Conservation (phyloP, 495 filamentous ascomycete species). For the Choiromyces venosus region DNA sequence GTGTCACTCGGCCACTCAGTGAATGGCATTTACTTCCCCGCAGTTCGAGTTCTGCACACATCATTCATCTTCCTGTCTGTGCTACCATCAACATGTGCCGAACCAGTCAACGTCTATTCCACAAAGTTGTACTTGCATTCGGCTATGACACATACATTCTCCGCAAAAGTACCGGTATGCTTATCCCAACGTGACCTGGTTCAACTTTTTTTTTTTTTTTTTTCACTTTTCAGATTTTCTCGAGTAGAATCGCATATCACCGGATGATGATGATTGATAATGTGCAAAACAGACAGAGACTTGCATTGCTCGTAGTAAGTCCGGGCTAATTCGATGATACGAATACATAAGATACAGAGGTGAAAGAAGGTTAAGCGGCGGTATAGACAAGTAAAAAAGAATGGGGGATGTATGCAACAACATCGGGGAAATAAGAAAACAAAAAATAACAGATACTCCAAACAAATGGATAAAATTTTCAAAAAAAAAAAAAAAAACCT, state of each 20-base stretch:
- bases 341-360: not conserved
- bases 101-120: not conserved
- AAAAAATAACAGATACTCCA: not conserved
- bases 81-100: not conserved
- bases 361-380: not conserved
- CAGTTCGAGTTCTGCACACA: not conserved
- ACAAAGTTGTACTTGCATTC: not conserved
- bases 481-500: no score
- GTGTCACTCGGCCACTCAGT: not conserved
- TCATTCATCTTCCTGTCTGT: not conserved
- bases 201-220: no score
- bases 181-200: not conserved
- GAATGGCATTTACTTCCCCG: no score
- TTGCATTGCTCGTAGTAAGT: not conserved
- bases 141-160: not conserved
- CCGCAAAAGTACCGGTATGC: not conserved
- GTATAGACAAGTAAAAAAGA: not conserved
- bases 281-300: not conserved
- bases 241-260: not conserved
- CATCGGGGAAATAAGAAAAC: not conserved
- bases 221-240: not conserved
- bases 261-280: not conserved
- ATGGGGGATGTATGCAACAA: not conserved
- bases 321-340: not conserved
- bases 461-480: not conserved